phyloP scores from a whole-genome alignment of 2,329 filamentous ascomycete species.

The Colletotrichum brevisporum region DNA sequence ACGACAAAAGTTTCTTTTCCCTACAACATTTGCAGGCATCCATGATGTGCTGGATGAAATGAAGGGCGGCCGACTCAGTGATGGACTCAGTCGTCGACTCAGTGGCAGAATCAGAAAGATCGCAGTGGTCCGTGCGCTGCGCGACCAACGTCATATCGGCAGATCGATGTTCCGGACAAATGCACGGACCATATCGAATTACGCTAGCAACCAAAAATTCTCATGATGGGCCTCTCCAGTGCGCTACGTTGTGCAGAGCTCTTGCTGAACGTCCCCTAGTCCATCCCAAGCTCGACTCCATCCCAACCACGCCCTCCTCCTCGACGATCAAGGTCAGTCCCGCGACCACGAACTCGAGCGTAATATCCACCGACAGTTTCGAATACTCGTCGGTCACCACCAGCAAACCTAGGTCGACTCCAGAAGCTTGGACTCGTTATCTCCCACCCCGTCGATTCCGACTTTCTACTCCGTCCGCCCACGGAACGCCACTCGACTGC shows the following conservation, averaged over 20 bases:
- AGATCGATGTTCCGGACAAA: background rate
- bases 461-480: constrained; percentile 25
- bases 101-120: background rate
- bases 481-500: constrained; percentile 15
- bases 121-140: constrained; percentile 12
- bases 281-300: constrained; percentile 19
- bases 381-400: constrained; percentile 18
- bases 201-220: constrained; percentile 40
- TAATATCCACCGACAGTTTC: constrained; percentile 23
- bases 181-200: constrained; percentile 19
- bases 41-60: no score
- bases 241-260: constrained; percentile 29
- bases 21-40: no score
- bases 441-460: constrained; percentile 23
- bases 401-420: constrained; percentile 17
- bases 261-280: constrained; percentile 26
- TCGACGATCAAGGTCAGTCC: constrained; percentile 23
- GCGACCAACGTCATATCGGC: constrained; percentile 32
- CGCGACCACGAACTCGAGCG: constrained; percentile 22
- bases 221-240: constrained; percentile 34
- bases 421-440: constrained; percentile 29
- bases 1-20: no score
- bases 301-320: constrained; percentile 25
- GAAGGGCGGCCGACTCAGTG: no score
- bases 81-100: background rate